Percentiles rank a stretch among this genome's conserved stretches.
Conservation (phyloP, 148 eudicot genomes). For the Arbutus unedo region DNA sequence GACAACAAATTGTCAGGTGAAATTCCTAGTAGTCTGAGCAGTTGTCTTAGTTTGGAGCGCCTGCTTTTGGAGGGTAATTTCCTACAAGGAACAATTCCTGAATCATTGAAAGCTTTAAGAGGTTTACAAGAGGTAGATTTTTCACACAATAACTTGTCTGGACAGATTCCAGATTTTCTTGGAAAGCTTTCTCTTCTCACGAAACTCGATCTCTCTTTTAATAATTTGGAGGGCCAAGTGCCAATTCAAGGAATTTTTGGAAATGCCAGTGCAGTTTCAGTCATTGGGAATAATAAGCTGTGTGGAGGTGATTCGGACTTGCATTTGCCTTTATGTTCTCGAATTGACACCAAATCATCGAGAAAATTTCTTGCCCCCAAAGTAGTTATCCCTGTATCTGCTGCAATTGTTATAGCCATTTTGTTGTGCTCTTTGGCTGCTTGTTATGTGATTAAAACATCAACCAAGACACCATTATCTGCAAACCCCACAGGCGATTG, state of each 20-base stretch:
- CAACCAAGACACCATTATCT: not conserved
- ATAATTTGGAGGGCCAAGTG: slow-evolving; percentile 37
- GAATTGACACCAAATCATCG: not conserved
- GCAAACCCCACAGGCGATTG: not conserved
- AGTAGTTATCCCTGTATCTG: not conserved
- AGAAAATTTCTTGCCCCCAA: slow-evolving; percentile 7
- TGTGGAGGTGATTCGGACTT: slow-evolving; percentile 39
- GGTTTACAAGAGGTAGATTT: slow-evolving; percentile 23
- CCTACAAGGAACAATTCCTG: slow-evolving; percentile 31
- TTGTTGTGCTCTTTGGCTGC: slow-evolving; percentile 3
- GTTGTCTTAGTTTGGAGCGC: slow-evolving; percentile 20
- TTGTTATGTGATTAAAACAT: not conserved
- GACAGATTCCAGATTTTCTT: slow-evolving; percentile 28
- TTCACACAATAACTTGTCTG: slow-evolving; percentile 33
- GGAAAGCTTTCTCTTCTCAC: slow-evolving; percentile 17
- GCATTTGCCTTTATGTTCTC: slow-evolving; percentile 32
- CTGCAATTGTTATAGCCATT: not conserved
- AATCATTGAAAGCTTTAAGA: slow-evolving; percentile 21
- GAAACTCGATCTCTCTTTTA: slow-evolving; percentile 26
- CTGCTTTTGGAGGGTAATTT: slow-evolving; percentile 23
- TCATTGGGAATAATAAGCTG: slow-evolving; percentile 31
- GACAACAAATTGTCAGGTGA: slow-evolving; percentile 35
- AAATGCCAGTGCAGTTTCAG: slow-evolving; percentile 26
- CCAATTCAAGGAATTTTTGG: slow-evolving; percentile 33
- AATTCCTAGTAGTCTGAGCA: slow-evolving; percentile 29